Base-by-base conservation (phyloP, 2,329 filamentous ascomycete species). In the Fusarium sterilihyphosum region DNA sequence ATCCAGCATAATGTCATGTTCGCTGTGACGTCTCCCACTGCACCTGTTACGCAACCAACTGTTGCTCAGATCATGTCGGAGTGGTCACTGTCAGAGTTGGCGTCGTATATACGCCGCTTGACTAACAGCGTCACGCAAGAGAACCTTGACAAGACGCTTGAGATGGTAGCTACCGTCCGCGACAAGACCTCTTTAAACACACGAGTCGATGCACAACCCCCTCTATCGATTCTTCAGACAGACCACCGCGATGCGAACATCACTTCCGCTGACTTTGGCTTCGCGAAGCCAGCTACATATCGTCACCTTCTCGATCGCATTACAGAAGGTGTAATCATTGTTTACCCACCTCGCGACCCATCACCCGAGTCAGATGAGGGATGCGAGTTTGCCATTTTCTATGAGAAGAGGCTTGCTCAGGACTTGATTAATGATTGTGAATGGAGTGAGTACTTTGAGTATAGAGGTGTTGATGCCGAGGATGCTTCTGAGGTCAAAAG, bases 401-500 rank as follows among this genome's bases (percentile, higher is more conserved):
- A 81, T 33, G 83, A 85, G 75, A 82, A 80, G 71, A 77, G 78
- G 6, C 52, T 84, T 10, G 75, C 77, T 2, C 44, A 78, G 31
- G 65, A 59, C 8, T 54, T 85, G n/a, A 73, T 84, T 5, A 65
- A 81, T 8, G 82, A 85, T 61, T 40, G 61, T 7, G 79, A 84
- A 61, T 83, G 81, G 81, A 81, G 68, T 37, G 60, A 75, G 60
- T 85, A 80, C 26, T 84, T 84, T 65, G 82, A 84, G 64, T 84
- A 80, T 50, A 72, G 83, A 37, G 83, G 82, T 0, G 70, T 84
- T 26, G 81, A 83, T 53, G 70, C 70, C 3, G 70, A 71, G 16
- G 70, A 73, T 29, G 41, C 56, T 1, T 44, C 13, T 17, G 35
- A 68, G 14, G 17, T 22, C 38, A 54, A 35, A 6, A 52, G 26